Evolutionary conservation across 179 eudicot species (phyloP).

Genomic region (Nepenthes alata): DNA sequence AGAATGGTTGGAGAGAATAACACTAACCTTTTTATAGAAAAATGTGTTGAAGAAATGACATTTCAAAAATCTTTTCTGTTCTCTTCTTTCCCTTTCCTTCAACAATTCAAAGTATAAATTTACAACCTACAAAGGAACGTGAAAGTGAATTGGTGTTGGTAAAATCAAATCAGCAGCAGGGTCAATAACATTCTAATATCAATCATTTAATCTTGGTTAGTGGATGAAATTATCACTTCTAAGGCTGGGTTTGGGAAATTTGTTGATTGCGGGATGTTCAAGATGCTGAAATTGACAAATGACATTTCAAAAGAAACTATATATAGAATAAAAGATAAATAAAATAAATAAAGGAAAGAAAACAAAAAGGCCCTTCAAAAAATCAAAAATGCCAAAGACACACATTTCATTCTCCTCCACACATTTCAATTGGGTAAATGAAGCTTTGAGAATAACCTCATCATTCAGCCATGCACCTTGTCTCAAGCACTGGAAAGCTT

Average conservation of each 20-base stretch:
- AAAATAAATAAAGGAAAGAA: no score
- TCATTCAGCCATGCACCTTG: conserved; percentile 82
- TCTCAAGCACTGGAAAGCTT: conserved; percentile 57
- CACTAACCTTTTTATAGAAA: conserved; percentile 85
- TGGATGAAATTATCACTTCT: not conserved
- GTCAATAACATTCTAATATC: not conserved
- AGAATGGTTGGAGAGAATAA: conserved; percentile 7
- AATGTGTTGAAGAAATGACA: conserved; percentile 98
- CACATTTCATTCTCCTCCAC: not conserved
- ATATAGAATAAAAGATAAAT: not conserved
- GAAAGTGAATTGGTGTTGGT: not conserved
- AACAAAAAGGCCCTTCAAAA: not conserved
- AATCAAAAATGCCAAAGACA: not conserved
- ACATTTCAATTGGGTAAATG: no score
- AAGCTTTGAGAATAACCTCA: conserved; percentile 37
- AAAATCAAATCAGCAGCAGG: conserved; percentile 1
- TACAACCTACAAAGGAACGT: conserved; percentile 49
- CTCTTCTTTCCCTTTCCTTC: conserved; percentile 92
- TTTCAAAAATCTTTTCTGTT: conserved; percentile 62
- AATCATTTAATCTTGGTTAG: not conserved
- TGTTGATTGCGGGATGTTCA: not conserved
- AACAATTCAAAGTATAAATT: conserved; percentile 70
- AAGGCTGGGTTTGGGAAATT: no score
- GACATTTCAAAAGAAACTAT: not conserved
- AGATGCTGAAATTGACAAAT: not conserved